Evolutionary conservation across 768 basidiomycete species (phyloP), one percentile per base, ranked within the genome.

Genomic region (Rubroboletus pulcherrimus): DNA sequence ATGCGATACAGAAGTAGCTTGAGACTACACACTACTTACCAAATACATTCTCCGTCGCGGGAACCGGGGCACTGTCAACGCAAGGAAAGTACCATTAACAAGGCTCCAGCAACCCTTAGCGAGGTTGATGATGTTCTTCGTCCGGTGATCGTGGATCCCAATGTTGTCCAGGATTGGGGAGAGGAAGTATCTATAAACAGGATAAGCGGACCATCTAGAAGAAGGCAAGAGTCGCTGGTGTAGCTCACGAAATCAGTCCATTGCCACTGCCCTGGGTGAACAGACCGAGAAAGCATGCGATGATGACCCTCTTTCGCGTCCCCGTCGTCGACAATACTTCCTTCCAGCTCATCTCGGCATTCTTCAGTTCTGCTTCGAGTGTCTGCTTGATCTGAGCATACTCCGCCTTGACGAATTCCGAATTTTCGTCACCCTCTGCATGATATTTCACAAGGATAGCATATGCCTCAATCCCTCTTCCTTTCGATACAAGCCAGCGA

Each of bases 401-500:
- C 58, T 85, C 83, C 0, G 82, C 80, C 60, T 80, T 79, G 47
- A 81, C 82, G 46, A 85, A 80, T 59, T 80, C 80, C 2, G 78
- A 79, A 6, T 39, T 21, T 15, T 43, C 63, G 59, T 85, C 77
- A 2, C 83, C 82, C 49, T 85, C 84, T 0, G 80, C 84, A 58
- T 85, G 84, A 54, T 85, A 85, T 54, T 82, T 81, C 6, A 71
- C 76, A 15, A 85, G 72, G 34, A 81, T 73, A 1, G 66, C 70
- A 40, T 66, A 69, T 0, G 82, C 82, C 54, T 83, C 80, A 0
- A 75, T 74, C 2, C 67, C 66, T 21, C 82, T 76, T 29, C 83
- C 83, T 50, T 78, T 80, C 4, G 81, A 78, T 34, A 86, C 72
- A 4, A 86, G 74, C 83, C 84, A 86, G 41, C 82, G 77, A 15